Base-by-base conservation (phyloP, 495 filamentous ascomycete genomes). In the Hypoxylon subgilvum region DNA sequence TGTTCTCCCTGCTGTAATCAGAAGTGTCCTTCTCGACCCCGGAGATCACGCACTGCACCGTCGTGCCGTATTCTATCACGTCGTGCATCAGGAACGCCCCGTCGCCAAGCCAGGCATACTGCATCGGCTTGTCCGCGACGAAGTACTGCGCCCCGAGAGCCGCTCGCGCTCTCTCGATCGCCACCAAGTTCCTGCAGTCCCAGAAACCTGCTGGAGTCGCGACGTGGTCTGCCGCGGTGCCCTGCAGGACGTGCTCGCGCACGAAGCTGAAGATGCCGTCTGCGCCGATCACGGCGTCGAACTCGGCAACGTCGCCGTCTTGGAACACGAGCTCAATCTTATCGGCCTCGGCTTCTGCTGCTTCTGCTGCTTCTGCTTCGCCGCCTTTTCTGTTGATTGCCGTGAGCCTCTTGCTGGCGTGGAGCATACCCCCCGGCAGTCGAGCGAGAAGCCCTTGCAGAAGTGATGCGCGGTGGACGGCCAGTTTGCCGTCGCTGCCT, bases 221-320 rank as follows among this genome's bases (percentile, higher is more conserved):
- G 5, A 2, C 31, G 10, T 19, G 22, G 3, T 48, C 44, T n/a
- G 17, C 12, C 12, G 14, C 48, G 1, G 10, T 3, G 12, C 32
- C 42, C 2, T 36, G 8, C 1, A 57, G 32, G 1, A 63, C 45
- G 9, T 45, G 23, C n/a, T 51, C 39, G 2, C 59, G 43, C 2
- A 63, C 59, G 1, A n/a, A 18, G 31, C 59, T 47, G 25, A 45
- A 47, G 2, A 63, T 51, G 12, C 59, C 59, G 30, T 63, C 59
- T 12, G 51, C 59, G 3, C 59, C 59, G 18, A 63, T 45, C 8
- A 61, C 41, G 4, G 41, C 43, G 34, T 61, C 57, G 27, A 47
- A 53, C 13, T 34, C 7, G 6, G 38, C 13, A 27, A 27, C 8
- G 8, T 27, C 23, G 23, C 23, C 23, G 23, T 27, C 23, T 27